Evolutionary conservation across 306 rosid genomes (phyloP), one percentile per base, ranked within the genome.

Genomic region (Arachis stenosperma): DNA sequence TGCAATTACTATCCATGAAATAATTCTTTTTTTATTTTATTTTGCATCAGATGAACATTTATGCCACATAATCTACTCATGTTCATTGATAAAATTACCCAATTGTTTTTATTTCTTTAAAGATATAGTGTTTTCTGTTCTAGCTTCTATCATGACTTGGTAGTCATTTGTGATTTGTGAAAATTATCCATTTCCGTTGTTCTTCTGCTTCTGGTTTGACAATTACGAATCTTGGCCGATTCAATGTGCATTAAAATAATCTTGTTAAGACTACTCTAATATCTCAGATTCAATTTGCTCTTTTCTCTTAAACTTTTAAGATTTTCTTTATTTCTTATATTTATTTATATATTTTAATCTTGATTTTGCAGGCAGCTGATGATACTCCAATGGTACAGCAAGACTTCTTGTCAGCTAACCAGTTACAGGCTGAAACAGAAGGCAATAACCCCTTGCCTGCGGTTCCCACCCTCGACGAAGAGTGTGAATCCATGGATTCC

Each of bases 401-500:
- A 44, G 96, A 91, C 78, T 84, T 91, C 82, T 65, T 89, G 74
- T 85, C 95, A 37, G 79, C 79, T 64, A 81, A 81, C 57, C 78
- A 78, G 72, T 75, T 54, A 65, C 77, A 75, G 36, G 68, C 80
- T 14, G 99, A 88, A 78, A 69, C 82, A 44, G 93, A 82, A 77
- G 81, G 87, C 84, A 90, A 78, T 37, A 74, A 90, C 82, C 84
- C 87, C 53, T 78, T 88, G 89, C 91, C 91, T 70, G 88, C 85
- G 60, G 86, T 96, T 74, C 93, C 96, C 33, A 79, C 90, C 52
- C 82, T 91, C 15, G 97, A 91, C 3, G 96, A 94, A 86, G 98
- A 91, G 75, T 90, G 96, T 0, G 99, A 94, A 80, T 94, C 97
- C 65, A 90, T 94, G 99, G 93, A 90, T 65, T 94, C 99, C 46